phyloP scores from a whole-genome alignment of 2,329 filamentous ascomycete species.

The Fusarium odoratissimum region DNA sequence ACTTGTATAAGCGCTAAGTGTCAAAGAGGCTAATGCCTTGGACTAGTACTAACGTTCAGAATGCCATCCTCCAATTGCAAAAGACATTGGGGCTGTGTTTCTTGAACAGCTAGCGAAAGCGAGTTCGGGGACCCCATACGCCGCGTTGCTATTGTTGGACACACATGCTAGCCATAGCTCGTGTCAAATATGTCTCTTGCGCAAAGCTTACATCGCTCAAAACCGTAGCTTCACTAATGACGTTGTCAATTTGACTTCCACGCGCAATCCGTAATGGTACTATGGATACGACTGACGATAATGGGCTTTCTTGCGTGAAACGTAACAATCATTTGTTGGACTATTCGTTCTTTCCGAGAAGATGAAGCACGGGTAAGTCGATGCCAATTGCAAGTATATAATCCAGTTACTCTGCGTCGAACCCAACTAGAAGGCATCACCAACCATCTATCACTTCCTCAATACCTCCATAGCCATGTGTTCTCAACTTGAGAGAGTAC shows the following conservation, averaged over 20 bases:
- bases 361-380: no score
- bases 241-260: background rate
- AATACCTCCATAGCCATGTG: background rate
- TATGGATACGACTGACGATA: background rate
- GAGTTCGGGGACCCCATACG: background rate
- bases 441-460: background rate
- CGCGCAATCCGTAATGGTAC: background rate
- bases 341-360: accelerated
- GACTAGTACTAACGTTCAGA: accelerated
- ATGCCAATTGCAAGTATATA: background rate
- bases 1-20: background rate
- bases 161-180: background rate
- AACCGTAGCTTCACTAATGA: background rate
- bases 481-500: background rate
- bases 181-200: background rate
- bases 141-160: background rate
- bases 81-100: background rate
- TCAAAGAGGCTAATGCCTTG: background rate
- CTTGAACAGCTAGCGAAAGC: background rate
- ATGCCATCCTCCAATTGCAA: background rate
- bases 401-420: background rate
- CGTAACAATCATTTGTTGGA: background rate
- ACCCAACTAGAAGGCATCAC: background rate
- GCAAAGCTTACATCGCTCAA: background rate
- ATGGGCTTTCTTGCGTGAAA: background rate